Evolutionary conservation across 2,329 filamentous ascomycete genomes (phyloP).

Genomic region (Colletotrichum endophyticum): DNA sequence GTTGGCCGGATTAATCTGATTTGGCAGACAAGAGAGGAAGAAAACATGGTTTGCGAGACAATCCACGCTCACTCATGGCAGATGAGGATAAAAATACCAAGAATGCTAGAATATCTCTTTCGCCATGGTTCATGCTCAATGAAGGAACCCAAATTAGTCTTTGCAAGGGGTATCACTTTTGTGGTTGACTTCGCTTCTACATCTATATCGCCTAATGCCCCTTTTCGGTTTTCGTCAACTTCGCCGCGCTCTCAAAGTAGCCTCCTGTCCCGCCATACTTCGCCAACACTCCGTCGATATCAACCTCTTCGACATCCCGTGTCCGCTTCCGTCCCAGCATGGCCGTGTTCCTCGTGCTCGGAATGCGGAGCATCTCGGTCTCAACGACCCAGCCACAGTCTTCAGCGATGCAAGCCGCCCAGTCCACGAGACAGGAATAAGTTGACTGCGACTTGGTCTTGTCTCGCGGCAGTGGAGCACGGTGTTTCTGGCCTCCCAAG

Average conservation of each 20-base stretch:
- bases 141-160: background rate
- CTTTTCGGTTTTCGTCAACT: constrained; percentile 58
- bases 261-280: constrained; percentile 62
- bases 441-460: constrained; percentile 65
- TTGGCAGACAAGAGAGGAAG: no score
- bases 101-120: background rate
- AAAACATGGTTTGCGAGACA: background rate
- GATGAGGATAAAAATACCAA: background rate
- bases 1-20: constrained; percentile 25
- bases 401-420: constrained; percentile 71
- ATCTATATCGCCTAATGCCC: constrained; percentile 35
- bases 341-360: constrained; percentile 86
- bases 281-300: constrained; percentile 49
- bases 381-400: constrained; percentile 80
- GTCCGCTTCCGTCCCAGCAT: constrained; percentile 69
- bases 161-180: background rate
- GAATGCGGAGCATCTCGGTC: constrained; percentile 87
- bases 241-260: constrained; percentile 64
- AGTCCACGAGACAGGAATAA: constrained; percentile 83
- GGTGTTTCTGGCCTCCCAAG: constrained; percentile 75
- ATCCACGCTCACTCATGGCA: background rate
- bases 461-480: constrained; percentile 64
- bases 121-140: background rate
- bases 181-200: background rate
- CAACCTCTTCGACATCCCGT: constrained; percentile 31